Conservation (phyloP, 768 basidiomycete species). For the Mycena latifolia region DNA sequence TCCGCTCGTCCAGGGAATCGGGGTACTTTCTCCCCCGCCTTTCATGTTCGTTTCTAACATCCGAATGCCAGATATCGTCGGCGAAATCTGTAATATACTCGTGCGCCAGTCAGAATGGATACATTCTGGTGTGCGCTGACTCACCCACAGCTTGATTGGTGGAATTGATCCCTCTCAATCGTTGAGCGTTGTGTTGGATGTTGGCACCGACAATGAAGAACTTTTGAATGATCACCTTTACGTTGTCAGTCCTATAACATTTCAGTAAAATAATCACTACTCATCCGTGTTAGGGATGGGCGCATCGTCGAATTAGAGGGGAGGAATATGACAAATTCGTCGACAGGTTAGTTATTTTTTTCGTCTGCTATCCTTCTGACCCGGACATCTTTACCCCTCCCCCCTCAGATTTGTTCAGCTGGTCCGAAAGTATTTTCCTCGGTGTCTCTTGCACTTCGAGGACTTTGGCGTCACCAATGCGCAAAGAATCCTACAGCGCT, state of each 20-base stretch:
- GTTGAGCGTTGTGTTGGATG: constrained; percentile 75
- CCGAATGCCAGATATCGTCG: constrained; percentile 66
- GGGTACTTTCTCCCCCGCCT: constrained; percentile 14
- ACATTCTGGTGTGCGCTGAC: constrained; percentile 62
- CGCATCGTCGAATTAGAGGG: constrained; percentile 75
- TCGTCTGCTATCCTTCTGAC: not conserved
- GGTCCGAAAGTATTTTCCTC: constrained; percentile 77
- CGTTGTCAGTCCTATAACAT: constrained; percentile 59
- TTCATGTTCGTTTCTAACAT: not conserved
- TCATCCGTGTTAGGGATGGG: constrained; percentile 70
- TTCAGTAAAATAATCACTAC: not conserved
- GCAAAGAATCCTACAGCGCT: constrained; percentile 71
- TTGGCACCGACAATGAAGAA: constrained; percentile 79
- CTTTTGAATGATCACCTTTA: constrained; percentile 75
- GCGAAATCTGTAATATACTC: constrained; percentile 87
- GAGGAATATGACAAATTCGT: constrained; percentile 82
- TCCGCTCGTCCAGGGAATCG: constrained; percentile 21
- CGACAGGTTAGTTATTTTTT: constrained; percentile 65
- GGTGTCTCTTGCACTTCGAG: constrained; percentile 83
- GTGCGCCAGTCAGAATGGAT: constrained; percentile 43
- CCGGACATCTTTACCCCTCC: not conserved
- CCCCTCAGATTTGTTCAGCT: constrained; percentile 85
- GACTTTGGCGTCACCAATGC: constrained; percentile 89
- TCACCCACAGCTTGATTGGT: constrained; percentile 63
- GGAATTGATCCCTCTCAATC: constrained; percentile 74